Evolutionary conservation across 2,329 filamentous ascomycete genomes (phyloP).

Genomic region (Fusarium oligoseptatum): DNA sequence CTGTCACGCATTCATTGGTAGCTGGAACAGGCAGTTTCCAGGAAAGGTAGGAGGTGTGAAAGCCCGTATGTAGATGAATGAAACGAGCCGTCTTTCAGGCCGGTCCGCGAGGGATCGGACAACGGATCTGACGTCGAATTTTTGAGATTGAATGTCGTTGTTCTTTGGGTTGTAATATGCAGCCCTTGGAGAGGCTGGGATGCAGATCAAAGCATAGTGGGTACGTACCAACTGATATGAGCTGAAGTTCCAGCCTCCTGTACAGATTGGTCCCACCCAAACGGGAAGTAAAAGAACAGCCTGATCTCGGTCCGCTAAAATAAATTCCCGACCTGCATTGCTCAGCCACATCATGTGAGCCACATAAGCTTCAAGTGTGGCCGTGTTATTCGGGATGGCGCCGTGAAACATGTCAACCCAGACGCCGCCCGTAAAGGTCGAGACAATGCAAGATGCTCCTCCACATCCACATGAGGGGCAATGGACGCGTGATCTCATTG

Average conservation of each 20-base stretch:
- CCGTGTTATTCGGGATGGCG: slow-evolving; percentile 5
- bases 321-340: slow-evolving; percentile 29
- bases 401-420: slow-evolving; percentile 31
- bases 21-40: background rate
- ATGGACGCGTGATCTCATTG: background rate
- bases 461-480: slow-evolving; percentile 7
- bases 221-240: slow-evolving; percentile 32
- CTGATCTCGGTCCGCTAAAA: slow-evolving; percentile 41
- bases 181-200: slow-evolving; percentile 40
- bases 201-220: slow-evolving; percentile 37
- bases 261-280: background rate
- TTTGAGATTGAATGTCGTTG: slow-evolving; percentile 30
- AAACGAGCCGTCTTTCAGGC: background rate
- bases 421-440: background rate
- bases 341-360: slow-evolving; percentile 27
- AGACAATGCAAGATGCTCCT: background rate
- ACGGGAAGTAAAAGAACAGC: background rate
- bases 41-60: background rate
- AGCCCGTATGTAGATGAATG: background rate
- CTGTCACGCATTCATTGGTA: slow-evolving; percentile 43
- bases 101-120: slow-evolving; percentile 2
- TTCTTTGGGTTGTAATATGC: slow-evolving; percentile 39
- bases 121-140: slow-evolving; percentile 10
- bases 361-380: slow-evolving; percentile 11
- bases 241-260: slow-evolving; percentile 8